Evolutionary conservation across 805 yeast genomes (phyloP), one percentile per base, ranked within the genome.

Genomic region (Ogataea nonfermentans): DNA sequence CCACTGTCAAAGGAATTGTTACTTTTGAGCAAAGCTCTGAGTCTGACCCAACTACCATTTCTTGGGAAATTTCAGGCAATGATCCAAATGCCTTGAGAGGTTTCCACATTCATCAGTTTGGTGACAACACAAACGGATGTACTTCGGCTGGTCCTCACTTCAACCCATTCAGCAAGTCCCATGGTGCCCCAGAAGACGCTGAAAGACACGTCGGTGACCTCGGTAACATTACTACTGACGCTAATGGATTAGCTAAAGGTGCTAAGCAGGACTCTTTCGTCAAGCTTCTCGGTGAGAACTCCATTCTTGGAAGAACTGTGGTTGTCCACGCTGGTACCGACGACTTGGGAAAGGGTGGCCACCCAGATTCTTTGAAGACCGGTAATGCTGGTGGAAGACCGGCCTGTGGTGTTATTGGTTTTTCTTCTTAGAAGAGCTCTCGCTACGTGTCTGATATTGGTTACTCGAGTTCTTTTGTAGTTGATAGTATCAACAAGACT

Each of bases 121-220:
- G 99, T 73, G 99, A 93, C 75, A 88, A 87, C 81, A 88, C 99
- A 70, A 93, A 93, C 67, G 99, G 99, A 53, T 93, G 99, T 74
- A 91, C 96, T 46, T 86, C 96, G 52, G 96, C 97, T 40, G 97
- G 97, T 62, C 96, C 96, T 44, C 97, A 90, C 73, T 89, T 88
- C 79, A 83, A 90, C 78, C 96, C 96, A 53, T 84, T 83, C 64
- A 74, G 78, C 47, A 84, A 84, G 74, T 78, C 78, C 52, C 97
- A 89, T 66, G 97, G 97, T 73, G 89, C 90, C 41, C 96, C 96
- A 68, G 78, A 78, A 57, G 95, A 84, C 55, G 80, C 74, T 51
- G 67, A 48, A 46, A 79, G 91, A 72, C 96, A 87, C 71, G 93
- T 83, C 59, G 99, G 99, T 69, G 99, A 93, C 67, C 74, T 93